Evolutionary conservation across 257 asterid genomes (phyloP).

Genomic region (Forsythia viridissima): DNA sequence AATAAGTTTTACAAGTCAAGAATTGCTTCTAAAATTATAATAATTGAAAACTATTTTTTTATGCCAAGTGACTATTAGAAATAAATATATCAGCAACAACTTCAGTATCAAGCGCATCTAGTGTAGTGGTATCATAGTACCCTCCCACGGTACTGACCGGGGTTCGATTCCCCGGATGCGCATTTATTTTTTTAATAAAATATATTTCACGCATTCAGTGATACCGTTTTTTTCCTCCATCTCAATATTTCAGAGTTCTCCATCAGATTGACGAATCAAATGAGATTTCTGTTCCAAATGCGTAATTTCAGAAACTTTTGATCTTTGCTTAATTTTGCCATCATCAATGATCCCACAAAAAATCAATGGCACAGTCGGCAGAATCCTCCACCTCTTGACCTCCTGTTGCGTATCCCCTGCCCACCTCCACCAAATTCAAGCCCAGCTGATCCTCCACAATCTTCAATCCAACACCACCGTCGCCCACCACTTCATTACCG

Average conservation of each 20-base stretch:
- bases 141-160: conserved; percentile 99
- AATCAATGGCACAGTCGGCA: conserved; percentile 14
- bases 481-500: conserved; percentile 50
- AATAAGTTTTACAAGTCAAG: too few relatives aligned
- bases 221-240: too few relatives aligned
- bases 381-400: conserved; percentile 31
- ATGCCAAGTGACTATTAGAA: too few relatives aligned
- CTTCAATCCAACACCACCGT: conserved; percentile 52
- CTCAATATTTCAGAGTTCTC: background rate
- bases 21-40: too few relatives aligned
- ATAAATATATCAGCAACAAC: too few relatives aligned
- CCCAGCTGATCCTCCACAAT: conserved; percentile 49
- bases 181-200: background rate
- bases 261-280: background rate
- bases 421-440: conserved; percentile 59
- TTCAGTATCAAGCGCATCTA: conserved; percentile 64
- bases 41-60: too few relatives aligned
- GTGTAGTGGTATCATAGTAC: conserved; percentile 99
- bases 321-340: background rate
- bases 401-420: conserved; percentile 28
- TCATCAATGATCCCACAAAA: conserved; percentile 19
- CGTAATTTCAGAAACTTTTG: background rate
- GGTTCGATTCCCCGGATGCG: conserved; percentile 99
- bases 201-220: too few relatives aligned
- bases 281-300: background rate